Evolutionary conservation across 129 eudicot genomes (phyloP).

Genomic region (Centaurea solstitialis): DNA sequence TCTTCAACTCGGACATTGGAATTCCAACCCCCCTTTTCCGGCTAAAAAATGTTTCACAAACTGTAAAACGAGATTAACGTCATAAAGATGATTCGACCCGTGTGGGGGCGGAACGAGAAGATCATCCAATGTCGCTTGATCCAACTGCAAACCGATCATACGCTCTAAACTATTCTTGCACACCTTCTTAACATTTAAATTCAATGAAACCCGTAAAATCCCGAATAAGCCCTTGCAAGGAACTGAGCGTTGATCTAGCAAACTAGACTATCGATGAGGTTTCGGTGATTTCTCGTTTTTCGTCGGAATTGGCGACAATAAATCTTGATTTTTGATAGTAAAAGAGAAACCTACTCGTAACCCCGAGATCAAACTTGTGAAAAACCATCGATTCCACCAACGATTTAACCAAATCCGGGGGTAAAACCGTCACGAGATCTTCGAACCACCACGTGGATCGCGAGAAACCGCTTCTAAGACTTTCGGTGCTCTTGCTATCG

Average conservation of each 20-base stretch:
- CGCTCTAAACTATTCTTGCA: conserved; percentile 52
- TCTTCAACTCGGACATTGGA: conserved; percentile 40
- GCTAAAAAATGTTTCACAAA: conserved; percentile 49
- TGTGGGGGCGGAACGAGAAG: conserved; percentile 66
- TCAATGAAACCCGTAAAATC: conserved; percentile 47
- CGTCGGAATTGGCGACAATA: conserved; percentile 37
- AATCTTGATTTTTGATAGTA: conserved; percentile 73
- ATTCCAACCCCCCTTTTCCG: conserved; percentile 27
- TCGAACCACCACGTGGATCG: conserved; percentile 88
- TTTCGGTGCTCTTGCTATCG: conserved; percentile 80
- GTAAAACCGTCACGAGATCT: conserved; percentile 48
- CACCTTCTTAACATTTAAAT: conserved; percentile 32
- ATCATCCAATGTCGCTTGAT: conserved; percentile 77
- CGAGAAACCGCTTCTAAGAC: conserved; percentile 41
- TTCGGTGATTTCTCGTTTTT: conserved; percentile 53
- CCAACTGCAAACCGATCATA: conserved; percentile 70
- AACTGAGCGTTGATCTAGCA: conserved; percentile 46
- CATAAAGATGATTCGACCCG: conserved; percentile 44
- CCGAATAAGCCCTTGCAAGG: conserved; percentile 62
- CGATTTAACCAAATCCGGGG: conserved; percentile 37
- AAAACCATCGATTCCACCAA: conserved; percentile 48
- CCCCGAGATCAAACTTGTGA: conserved; percentile 47
- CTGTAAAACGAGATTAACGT: conserved; percentile 68
- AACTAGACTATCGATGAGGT: conserved; percentile 49
- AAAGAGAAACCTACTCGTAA: conserved; percentile 56